A percentile compares a stretch with the other conserved stretches of the same genome.
phyloP scores from a whole-genome alignment of 1,284 basidiomycete species.

The Kwoniella shivajii region DNA sequence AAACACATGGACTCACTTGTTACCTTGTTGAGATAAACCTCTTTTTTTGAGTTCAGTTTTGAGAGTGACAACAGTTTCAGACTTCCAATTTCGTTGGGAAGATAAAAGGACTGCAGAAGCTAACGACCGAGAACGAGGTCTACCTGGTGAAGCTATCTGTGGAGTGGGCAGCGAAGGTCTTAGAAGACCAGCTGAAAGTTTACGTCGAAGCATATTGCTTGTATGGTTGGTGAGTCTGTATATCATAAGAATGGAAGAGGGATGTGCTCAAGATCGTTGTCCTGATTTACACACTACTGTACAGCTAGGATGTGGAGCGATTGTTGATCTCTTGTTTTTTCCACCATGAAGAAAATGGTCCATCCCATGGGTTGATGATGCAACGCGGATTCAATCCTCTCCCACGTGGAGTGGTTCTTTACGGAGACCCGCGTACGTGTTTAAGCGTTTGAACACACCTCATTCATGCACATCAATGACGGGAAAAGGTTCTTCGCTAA shows the following conservation, averaged over 20 bases:
- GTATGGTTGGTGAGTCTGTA: background rate
- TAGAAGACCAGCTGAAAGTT: constrained; percentile 44
- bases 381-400: too few species aligned
- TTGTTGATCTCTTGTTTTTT: constrained; percentile 1
- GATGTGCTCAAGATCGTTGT: background rate
- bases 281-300: constrained; percentile 1
- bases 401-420: too few species aligned
- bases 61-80: constrained; percentile 62
- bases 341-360: too few species aligned
- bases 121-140: constrained; percentile 45
- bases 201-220: constrained; percentile 47
- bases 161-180: constrained; percentile 30
- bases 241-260: background rate
- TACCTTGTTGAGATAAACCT: constrained; percentile 65
- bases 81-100: constrained; percentile 63
- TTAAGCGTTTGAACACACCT: too few species aligned
- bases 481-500: too few species aligned
- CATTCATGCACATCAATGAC: too few species aligned
- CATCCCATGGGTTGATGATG: constrained; percentile 7
- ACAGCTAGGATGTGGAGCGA: background rate
- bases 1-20: constrained; percentile 46
- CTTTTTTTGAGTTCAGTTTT: constrained; percentile 67
- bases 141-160: background rate
- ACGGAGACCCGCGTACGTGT: too few species aligned
- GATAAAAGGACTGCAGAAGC: constrained; percentile 70